A percentile compares a stretch with the other conserved stretches of the same genome.
Evolutionary conservation across 257 asterid species (phyloP).

Genomic region (Avicennia marina): DNA sequence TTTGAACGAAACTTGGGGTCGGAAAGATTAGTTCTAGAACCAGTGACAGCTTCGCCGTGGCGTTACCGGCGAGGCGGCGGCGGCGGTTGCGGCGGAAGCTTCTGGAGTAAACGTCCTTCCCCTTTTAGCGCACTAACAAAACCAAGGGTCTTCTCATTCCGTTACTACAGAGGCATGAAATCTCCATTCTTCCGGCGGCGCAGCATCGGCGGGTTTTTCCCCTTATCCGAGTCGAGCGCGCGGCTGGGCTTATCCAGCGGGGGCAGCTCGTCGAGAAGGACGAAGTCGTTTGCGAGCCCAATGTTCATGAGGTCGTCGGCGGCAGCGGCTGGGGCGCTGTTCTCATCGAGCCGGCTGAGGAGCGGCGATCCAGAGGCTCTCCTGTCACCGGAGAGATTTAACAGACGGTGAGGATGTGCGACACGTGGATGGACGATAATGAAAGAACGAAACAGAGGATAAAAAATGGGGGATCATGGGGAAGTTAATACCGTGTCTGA

Average conservation of each 20-base stretch:
- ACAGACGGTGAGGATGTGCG: slow-evolving; percentile 50
- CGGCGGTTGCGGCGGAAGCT: slow-evolving; percentile 47
- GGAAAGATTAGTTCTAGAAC: slow-evolving; percentile 64
- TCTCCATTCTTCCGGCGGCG: slow-evolving; percentile 88
- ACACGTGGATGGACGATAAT: slow-evolving; percentile 49
- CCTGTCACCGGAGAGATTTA: slow-evolving; percentile 84
- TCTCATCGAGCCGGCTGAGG: slow-evolving; percentile 84
- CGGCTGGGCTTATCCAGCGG: slow-evolving; percentile 56
- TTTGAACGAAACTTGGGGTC: slow-evolving; percentile 85
- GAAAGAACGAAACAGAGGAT: background rate
- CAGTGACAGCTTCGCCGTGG: slow-evolving; percentile 90
- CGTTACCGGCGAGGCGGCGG: slow-evolving; percentile 60
- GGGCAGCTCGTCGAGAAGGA: slow-evolving; percentile 67
- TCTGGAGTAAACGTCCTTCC: slow-evolving; percentile 85
- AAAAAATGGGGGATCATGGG: background rate
- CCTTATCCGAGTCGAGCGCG: slow-evolving; percentile 69
- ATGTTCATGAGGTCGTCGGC: slow-evolving; percentile 66
- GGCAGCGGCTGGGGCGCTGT: slow-evolving; percentile 32
- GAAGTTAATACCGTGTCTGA: slow-evolving; percentile 42
- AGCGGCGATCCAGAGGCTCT: slow-evolving; percentile 98
- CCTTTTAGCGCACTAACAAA: slow-evolving; percentile 75
- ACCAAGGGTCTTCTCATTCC: slow-evolving; percentile 76
- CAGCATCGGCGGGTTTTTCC: slow-evolving; percentile 58
- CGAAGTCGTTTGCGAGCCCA: slow-evolving; percentile 90
- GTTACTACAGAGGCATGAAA: slow-evolving; percentile 84